Conservation (phyloP, 2,329 filamentous ascomycete species). For the Byssochlamys sp. region DNA sequence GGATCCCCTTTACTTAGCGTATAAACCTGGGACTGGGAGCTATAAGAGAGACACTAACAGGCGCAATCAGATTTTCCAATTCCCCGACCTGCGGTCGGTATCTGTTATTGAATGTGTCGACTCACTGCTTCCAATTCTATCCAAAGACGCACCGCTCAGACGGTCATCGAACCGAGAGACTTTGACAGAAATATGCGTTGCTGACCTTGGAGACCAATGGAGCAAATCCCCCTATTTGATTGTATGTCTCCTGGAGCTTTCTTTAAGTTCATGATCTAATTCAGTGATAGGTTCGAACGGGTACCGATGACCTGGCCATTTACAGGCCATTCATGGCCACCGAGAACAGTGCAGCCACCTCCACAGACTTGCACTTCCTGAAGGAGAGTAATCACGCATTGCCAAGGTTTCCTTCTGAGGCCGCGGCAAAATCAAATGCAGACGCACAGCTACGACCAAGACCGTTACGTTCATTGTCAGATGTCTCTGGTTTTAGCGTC, state of each 20-base stretch:
- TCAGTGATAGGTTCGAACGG: conserved; percentile 56
- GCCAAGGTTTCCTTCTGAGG: conserved; percentile 47
- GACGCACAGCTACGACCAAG: conserved; percentile 26
- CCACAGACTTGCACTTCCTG: conserved; percentile 55
- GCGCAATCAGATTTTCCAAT: conserved; percentile 57
- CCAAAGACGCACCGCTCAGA: conserved; percentile 58
- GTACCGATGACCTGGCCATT: conserved; percentile 71
- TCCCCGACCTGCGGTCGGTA: conserved; percentile 64
- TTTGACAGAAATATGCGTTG: conserved; percentile 69
- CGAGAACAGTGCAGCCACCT: conserved; percentile 6
- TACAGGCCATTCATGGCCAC: conserved; percentile 65
- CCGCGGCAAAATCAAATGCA: conserved; percentile 34
- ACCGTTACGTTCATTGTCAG: conserved; percentile 34
- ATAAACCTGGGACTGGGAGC: neutral
- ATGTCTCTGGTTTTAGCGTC: conserved; percentile 64
- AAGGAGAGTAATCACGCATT: conserved; percentile 63
- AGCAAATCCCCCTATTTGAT: conserved; percentile 69
- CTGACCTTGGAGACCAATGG: conserved; percentile 70
- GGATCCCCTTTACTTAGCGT: conserved; percentile 15
- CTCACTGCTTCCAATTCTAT: conserved; percentile 67
- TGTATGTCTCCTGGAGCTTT: conserved; percentile 41
- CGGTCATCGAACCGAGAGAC: conserved; percentile 63
- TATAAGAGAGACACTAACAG: conserved; percentile 7
- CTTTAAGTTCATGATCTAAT: conserved; percentile 1
- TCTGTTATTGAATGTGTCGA: conserved; percentile 68